Base-by-base conservation (phyloP, 1,284 basidiomycete species). In the Apiotrichum mycotoxinovorans region DNA sequence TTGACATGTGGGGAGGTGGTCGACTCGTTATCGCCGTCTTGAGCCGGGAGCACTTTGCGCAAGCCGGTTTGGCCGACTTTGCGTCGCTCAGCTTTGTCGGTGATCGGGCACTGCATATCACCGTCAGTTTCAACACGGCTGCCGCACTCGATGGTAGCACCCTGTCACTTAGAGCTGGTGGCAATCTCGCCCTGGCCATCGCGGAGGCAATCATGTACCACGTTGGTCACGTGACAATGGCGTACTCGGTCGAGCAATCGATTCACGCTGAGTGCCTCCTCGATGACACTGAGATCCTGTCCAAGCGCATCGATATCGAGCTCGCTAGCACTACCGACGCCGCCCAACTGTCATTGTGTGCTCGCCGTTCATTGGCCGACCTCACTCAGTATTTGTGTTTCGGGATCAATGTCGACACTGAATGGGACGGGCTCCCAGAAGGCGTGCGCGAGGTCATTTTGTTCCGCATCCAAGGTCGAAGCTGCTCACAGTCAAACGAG, bases 201-300 rank as follows among this genome's bases (percentile, higher is more conserved):
- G 48, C 49, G 18, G 44, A 56, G n/a, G 47, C 35, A 2, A n/a
- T 53, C 23, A 20, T 49, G 22, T 53, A 23, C 30, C 37, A 41
- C 22, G 22, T 42, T 5, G 37, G 37, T 4, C 40, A 54, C 48
- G 56, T 58, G 40, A 56, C 58, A 44, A 54, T 61, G 53, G 23
- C 54, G 41, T 47, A 56, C 47, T n/a, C 60, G 43, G 38, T 40
- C 10, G 14, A 23, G 7, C 49, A 56, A 44, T 40, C 54, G 3
- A 12, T 51, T 14, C 30, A 41, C 38, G 43, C 49, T 2, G 54
- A 56, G 43, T 30, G 26, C 37, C 48, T 47, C 35, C 17, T 56
- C 9, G 33, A 18, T 0, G 48, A 20, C 2, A n/a, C n/a, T n/a
- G n/a, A n/a, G n/a, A 18, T 25, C 1, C 20, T 56, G 20, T 41